These are phyloP conservation scores for Colletotrichum eremochloae DNA, from an alignment of 2,329 filamentous ascomycete genomes.

Conservation along the genomic window DNA sequence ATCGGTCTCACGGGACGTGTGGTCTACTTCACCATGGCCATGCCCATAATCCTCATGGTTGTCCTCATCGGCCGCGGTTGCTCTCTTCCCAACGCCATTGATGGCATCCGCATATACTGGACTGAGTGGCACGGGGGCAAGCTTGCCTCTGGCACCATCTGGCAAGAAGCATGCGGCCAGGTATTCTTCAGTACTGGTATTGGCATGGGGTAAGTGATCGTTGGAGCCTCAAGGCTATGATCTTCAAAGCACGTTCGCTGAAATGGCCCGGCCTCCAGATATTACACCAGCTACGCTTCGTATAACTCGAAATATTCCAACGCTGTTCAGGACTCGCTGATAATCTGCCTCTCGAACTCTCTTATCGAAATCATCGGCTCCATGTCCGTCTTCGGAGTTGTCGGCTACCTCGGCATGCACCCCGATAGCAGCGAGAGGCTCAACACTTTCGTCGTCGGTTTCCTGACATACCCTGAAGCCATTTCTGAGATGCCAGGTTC, in stretches of 20 bases:
- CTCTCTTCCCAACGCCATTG: conserved; percentile 64
- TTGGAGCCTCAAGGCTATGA: background rate
- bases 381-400: conserved; percentile 62
- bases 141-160: conserved; percentile 61
- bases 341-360: conserved; percentile 66
- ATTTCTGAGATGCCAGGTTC: conserved; percentile 67
- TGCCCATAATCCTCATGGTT: conserved; percentile 66
- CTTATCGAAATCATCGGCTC: conserved; percentile 63
- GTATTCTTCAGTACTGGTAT: conserved; percentile 49
- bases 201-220: background rate
- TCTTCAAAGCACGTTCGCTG: conserved; percentile 54
- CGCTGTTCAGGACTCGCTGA: conserved; percentile 65
- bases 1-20: conserved; percentile 67
- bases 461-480: conserved; percentile 66
- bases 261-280: conserved; percentile 57
- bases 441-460: conserved; percentile 66
- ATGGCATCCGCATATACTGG: conserved; percentile 60
- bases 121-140: conserved; percentile 58
- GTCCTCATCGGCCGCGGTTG: conserved; percentile 64
- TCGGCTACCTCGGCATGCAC: conserved; percentile 56
- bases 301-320: conserved; percentile 68
- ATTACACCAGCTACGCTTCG: conserved; percentile 67
- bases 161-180: conserved; percentile 68
- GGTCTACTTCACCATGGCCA: conserved; percentile 69
- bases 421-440: conserved; percentile 52